These are phyloP conservation scores for Leucaena leucocephala DNA, from an alignment of 306 rosid species.

Conservation along the genomic window DNA sequence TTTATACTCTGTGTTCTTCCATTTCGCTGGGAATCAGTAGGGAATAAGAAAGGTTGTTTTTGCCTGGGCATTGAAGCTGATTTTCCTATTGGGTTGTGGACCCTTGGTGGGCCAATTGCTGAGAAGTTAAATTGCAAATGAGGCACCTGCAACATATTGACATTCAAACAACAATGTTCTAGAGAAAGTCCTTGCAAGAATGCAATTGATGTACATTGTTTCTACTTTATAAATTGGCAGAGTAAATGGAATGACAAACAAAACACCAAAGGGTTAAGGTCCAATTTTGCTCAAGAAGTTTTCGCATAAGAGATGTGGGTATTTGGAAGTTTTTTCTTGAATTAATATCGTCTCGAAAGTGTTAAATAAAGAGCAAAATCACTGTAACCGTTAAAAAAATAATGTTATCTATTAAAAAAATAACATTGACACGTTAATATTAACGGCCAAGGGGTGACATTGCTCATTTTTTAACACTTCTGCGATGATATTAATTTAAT, in stretches of 20 bases:
- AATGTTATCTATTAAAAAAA: too few relatives aligned
- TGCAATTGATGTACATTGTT: background rate
- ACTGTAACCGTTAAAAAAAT: too few relatives aligned
- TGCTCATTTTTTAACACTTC: too few relatives aligned
- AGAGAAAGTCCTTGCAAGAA: slow-evolving; percentile 3
- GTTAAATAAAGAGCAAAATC: too few relatives aligned
- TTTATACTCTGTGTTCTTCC: slow-evolving; percentile 48
- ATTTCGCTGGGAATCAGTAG: slow-evolving; percentile 39
- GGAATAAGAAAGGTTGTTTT: slow-evolving; percentile 39
- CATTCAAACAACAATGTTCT: slow-evolving; percentile 13
- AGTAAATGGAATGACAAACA: background rate
- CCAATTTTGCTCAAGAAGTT: too few relatives aligned
- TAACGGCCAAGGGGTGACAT: too few relatives aligned
- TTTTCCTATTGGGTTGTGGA: slow-evolving; percentile 47
- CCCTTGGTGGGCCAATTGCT: slow-evolving; percentile 43
- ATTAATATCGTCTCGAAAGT: too few relatives aligned
- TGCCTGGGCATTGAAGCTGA: slow-evolving; percentile 45
- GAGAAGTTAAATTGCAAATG: slow-evolving; percentile 52
- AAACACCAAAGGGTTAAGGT: background rate
- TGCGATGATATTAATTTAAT: too few relatives aligned
- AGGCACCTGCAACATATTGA: slow-evolving; percentile 49
- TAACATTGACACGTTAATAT: too few relatives aligned
- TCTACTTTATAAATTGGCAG: background rate
- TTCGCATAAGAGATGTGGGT: too few relatives aligned
- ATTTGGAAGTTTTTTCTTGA: too few relatives aligned